These are phyloP conservation scores for Nyctanthes arbortristis DNA, from an alignment of 257 asterid species.

Conservation along the genomic window DNA sequence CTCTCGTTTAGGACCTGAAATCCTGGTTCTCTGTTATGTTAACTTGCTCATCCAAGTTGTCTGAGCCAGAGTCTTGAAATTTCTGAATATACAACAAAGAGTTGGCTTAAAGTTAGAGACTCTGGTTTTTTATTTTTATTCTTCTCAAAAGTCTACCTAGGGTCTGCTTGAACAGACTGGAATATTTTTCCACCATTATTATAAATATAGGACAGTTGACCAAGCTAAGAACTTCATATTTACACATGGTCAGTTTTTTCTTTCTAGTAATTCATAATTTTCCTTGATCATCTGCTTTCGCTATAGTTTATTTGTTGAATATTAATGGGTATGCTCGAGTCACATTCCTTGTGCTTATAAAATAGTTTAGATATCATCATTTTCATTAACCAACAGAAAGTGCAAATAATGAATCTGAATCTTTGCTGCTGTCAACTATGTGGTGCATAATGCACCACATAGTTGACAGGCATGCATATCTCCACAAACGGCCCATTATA, in stretches of 20 bases:
- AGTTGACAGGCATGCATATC: too few species aligned
- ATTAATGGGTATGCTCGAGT: neutral
- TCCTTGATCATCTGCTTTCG: neutral
- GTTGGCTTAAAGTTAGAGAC: too few species aligned
- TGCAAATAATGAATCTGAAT: neutral
- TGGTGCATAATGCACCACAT: too few species aligned
- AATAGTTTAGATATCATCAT: neutral
- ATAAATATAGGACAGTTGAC: neutral
- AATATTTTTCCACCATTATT: neutral
- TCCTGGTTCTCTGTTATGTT: neutral
- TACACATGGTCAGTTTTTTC: neutral
- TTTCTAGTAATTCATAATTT: neutral
- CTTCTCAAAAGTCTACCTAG: neutral
- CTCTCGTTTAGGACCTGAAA: conserved; percentile 9
- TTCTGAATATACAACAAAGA: neutral
- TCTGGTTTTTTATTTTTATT: neutral
- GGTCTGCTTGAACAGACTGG: neutral
- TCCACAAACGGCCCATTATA: neutral
- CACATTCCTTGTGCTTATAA: neutral
- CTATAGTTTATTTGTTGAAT: neutral
- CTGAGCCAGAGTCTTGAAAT: neutral
- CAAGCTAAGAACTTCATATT: neutral
- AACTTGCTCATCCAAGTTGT: too few species aligned
- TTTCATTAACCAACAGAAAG: neutral
- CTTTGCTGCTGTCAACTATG: neutral